Evolutionary conservation across 371 early-diverging fungal genomes (phyloP), one percentile per base, ranked within the genome.

Genomic region (Chytridiales sp.): DNA sequence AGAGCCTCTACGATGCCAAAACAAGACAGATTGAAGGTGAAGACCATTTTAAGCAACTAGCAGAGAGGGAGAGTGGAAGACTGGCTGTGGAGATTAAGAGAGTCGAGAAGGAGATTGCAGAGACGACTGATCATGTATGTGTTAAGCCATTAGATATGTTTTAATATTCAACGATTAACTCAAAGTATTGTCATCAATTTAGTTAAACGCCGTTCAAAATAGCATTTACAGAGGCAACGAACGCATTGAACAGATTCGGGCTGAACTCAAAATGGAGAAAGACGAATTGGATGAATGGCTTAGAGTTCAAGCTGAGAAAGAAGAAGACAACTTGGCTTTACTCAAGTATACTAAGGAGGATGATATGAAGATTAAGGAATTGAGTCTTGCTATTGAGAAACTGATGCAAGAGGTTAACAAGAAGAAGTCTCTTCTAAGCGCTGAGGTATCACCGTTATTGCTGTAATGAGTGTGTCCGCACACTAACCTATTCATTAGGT

Each of bases 251-350:
- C 53, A 61, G 8, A 62, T 82, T 19, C 64, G 76, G 24, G 62
- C 64, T 1, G 74, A 74, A 62, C 57, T 79, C 35, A 76, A 77
- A 36, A 60, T 75, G 21, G 76, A 76, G 38, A 73, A 73, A 52
- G 68, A 76, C 24, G 83, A 82, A 61, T 63, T 79, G 40, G 77
- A 77, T 39, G 79, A 76, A 35, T 82, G 83, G 83, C 54, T 81
- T 22, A 68, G 75, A 17, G 78, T 80, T 4, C 79, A 82, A 57
- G 35, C 66, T 19, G 83, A 82, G 59, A 82, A 82, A 64, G 78
- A 82, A 48, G 81, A 82, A 53, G 83, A 82, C 67, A 76, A 72
- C 46, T 61, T 73, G 30, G 76, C 77, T 2, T 62, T 82, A 31
- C 24, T 72, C 31, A 79, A 81, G 56, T 82, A 82, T 36, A 62